A percentile compares a stretch with the other conserved stretches of the same genome.
Evolutionary conservation across 139 green algal genomes (phyloP).

Genomic region (Micromonas pusilla): DNA sequence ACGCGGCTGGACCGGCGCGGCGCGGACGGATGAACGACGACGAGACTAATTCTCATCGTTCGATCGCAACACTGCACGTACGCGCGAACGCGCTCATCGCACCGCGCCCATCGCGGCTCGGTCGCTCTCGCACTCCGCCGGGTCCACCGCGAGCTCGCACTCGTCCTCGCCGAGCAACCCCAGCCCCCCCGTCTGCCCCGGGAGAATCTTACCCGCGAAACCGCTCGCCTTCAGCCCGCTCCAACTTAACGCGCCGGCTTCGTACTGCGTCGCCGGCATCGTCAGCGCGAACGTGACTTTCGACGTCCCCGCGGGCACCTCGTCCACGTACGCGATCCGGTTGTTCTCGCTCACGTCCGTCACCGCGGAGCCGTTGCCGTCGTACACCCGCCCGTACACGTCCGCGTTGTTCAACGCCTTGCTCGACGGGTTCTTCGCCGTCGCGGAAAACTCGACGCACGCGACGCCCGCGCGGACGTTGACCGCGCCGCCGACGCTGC

Average conservation of each 20-base stretch:
- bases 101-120: neutral
- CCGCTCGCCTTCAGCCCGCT: constrained; percentile 22
- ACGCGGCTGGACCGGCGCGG: too few relatives aligned
- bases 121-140: neutral
- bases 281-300: neutral
- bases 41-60: too few relatives aligned
- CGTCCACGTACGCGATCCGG: constrained; percentile 21
- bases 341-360: constrained; percentile 19
- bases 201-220: constrained; percentile 18
- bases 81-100: neutral
- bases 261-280: neutral
- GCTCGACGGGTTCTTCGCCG: constrained; percentile 3
- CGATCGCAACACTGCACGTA: too few relatives aligned
- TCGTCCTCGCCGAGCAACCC: constrained; percentile 8
- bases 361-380: neutral
- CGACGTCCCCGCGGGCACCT: neutral
- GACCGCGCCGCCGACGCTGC: neutral
- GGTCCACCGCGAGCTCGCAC: neutral
- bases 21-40: too few relatives aligned
- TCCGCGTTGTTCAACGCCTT: constrained; percentile 26
- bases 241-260: neutral
- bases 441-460: constrained; percentile 17
- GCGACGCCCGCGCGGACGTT: neutral
- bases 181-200: constrained; percentile 1
- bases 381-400: constrained; percentile 26